phyloP scores from a whole-genome alignment of 176 grass and related monocot genomes.

The Ananas comosus region DNA sequence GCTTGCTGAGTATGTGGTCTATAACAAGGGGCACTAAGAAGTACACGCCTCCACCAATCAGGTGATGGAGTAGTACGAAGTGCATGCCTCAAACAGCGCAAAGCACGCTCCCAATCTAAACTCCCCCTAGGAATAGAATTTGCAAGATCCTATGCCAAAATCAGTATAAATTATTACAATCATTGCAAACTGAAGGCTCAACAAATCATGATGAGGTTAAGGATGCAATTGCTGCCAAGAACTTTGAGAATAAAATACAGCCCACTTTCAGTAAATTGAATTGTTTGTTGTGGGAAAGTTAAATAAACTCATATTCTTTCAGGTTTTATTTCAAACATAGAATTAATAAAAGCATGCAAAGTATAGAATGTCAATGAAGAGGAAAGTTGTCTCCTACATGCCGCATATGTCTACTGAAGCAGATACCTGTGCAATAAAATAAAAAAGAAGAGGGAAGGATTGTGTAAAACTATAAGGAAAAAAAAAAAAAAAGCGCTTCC shows the following conservation, averaged over 20 bases:
- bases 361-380: too few species aligned
- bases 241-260: not conserved
- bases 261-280: too few species aligned
- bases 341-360: too few species aligned
- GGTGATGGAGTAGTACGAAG: constrained; percentile 89
- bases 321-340: too few species aligned
- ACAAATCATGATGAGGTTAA: not conserved
- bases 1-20: constrained; percentile 52
- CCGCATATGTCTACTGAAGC: not conserved
- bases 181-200: not conserved
- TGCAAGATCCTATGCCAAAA: constrained; percentile 64
- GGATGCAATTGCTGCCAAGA: not conserved
- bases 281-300: too few species aligned
- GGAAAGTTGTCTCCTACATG: too few species aligned
- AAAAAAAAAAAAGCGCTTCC: constrained; percentile 14
- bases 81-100: constrained; percentile 93
- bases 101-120: constrained; percentile 93
- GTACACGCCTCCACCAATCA: constrained; percentile 97
- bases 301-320: too few species aligned
- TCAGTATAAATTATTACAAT: not conserved
- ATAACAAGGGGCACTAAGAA: constrained; percentile 96
- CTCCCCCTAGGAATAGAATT: constrained; percentile 76
- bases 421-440: not conserved
- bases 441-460: constrained; percentile 4
- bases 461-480: not conserved